Base-by-base conservation (phyloP, 352 stramenopile species). In the Globisporangium spinosum region DNA sequence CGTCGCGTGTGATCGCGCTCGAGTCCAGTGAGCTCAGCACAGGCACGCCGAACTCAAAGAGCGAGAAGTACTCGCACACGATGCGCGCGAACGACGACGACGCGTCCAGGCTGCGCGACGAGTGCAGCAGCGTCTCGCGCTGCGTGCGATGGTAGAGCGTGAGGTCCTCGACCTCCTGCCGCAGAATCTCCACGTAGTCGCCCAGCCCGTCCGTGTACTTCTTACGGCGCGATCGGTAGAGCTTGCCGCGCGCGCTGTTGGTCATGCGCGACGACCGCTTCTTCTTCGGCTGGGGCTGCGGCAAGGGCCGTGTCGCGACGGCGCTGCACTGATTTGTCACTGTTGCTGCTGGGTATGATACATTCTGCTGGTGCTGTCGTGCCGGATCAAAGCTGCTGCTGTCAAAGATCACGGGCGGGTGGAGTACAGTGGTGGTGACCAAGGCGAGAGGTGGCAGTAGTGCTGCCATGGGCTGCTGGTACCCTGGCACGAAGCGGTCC, bases 221-320 rank as follows among this genome's bases (percentile, higher is more conserved):
- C 64, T 84, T 79, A 20, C 78, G 77, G 40, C 79, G 75, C 53
- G 72, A 81, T 23, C 80, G 80, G 60, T 90, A 89, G n/a, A 81
- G 58, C 49, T 89, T 90, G 55, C 80, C 78, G 7, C 82, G 80
- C 62, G 85, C 76, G 65, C 80, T 90, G 69, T 89, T 90, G 47
- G 69, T 79, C 62, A 89, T 75, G 58, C 78, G 78, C 2, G 72
- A 73, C 35, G 74, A 76, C 45, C 72, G 72, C 63, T 60, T 45
- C 55, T 60, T 60, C 27, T 25, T 60, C 27, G 47, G 55, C 29
- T 27, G 29, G 5, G 55, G n/a, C 7, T n/a, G 32, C 2, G 54
- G 27, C 6, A 47, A 38, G 13, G 65, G 29, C 51, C 25, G n/a
- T 45, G 38, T 45, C 38, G 9, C 29, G 40, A 22, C 43, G 22